Conservation (phyloP, 805 yeast genomes). For the Jamesozyma spencerorum region DNA sequence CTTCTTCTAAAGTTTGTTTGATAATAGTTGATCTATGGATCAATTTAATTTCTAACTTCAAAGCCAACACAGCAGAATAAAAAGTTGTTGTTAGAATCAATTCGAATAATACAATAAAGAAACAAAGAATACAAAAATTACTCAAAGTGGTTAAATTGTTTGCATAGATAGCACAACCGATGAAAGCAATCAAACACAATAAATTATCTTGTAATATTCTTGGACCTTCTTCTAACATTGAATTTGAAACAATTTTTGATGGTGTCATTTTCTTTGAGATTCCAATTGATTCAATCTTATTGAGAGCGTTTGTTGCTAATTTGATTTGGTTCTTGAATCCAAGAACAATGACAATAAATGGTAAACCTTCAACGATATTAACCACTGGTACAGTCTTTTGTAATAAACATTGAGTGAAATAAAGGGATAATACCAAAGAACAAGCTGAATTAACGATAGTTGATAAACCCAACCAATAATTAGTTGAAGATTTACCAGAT, state of each 20-base stretch:
- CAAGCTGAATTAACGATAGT: constrained; percentile 70
- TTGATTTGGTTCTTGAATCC: constrained; percentile 84
- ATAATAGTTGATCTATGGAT: constrained; percentile 75
- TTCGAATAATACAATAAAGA: constrained; percentile 64
- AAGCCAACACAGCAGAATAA: constrained; percentile 70
- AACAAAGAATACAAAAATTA: constrained; percentile 70
- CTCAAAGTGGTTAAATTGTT: constrained; percentile 62
- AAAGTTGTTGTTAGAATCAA: constrained; percentile 67
- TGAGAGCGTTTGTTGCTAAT: constrained; percentile 52
- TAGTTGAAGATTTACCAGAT: constrained; percentile 35
- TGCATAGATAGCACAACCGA: constrained; percentile 55
- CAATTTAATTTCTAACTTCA: constrained; percentile 80
- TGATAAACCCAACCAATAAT: constrained; percentile 77
- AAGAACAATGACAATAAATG: constrained; percentile 83
- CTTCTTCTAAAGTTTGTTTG: constrained; percentile 80
- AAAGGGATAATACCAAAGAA: constrained; percentile 75
- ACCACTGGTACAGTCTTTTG: constrained; percentile 58
- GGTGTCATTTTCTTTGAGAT: constrained; percentile 26
- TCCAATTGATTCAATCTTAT: constrained; percentile 28
- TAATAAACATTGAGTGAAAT: constrained; percentile 46
- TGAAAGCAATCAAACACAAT: constrained; percentile 60
- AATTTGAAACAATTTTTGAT: constrained; percentile 26
- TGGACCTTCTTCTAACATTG: constrained; percentile 32
- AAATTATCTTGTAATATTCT: constrained; percentile 58
- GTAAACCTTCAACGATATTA: constrained; percentile 81